Conservation (phyloP, 768 basidiomycete species). For the Tylopilus intermedius region DNA sequence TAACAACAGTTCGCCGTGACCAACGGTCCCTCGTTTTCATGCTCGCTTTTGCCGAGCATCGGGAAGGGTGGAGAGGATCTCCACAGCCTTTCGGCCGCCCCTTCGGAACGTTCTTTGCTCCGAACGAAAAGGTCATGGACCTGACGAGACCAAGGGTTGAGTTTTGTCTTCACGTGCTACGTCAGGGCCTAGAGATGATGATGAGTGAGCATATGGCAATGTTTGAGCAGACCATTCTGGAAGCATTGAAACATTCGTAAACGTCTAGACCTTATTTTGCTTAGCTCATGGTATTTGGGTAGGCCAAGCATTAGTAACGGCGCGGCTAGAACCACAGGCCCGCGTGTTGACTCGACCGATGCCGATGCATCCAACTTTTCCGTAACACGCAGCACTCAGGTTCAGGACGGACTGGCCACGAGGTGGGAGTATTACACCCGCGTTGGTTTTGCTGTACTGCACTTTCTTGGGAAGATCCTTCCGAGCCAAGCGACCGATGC, state of each 20-base stretch:
- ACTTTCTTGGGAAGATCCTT: neutral
- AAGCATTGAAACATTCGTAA: neutral
- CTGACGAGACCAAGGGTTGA: neutral
- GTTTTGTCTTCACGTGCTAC: neutral
- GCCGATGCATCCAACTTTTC: neutral
- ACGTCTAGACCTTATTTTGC: neutral
- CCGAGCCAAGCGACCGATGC: neutral
- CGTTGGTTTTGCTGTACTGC: neutral
- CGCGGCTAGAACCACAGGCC: conserved; percentile 2
- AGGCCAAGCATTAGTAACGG: neutral
- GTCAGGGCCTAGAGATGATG: neutral
- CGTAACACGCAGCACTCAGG: conserved; percentile 1
- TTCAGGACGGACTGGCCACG: neutral
- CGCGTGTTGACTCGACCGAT: neutral
- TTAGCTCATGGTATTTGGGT: neutral
- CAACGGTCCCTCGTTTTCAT: neutral
- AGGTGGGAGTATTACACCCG: neutral
- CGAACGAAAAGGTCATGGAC: neutral
- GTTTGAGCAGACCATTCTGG: neutral
- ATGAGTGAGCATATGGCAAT: neutral
- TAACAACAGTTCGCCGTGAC: neutral
- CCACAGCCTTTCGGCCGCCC: neutral
- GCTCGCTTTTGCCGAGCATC: neutral
- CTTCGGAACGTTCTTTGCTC: neutral
- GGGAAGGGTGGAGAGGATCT: neutral